Percentiles rank a stretch among this genome's conserved stretches.
Conservation (phyloP, 176 grass and related monocot genomes). For the Oryza meyeriana region DNA sequence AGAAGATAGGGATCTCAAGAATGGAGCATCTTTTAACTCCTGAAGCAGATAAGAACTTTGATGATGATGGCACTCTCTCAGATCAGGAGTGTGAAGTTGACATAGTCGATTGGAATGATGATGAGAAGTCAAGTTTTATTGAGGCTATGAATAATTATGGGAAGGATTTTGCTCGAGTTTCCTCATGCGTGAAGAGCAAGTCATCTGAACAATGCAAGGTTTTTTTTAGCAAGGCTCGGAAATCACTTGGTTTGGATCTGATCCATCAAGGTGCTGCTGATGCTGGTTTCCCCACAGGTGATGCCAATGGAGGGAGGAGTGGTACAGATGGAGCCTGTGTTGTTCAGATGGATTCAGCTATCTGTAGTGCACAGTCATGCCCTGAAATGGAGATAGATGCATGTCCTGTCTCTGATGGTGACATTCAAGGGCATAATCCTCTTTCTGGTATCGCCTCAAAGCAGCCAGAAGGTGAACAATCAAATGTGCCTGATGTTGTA, state of each 20-base stretch:
- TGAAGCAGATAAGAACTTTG: conserved; percentile 49
- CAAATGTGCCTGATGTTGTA: conserved; percentile 15
- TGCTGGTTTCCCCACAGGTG: conserved; percentile 36
- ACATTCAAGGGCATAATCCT: conserved; percentile 24
- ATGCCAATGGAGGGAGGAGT: conserved; percentile 55
- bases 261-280: conserved; percentile 51
- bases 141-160: conserved; percentile 66
- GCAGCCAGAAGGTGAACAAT: conserved; percentile 17
- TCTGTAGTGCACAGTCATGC: conserved; percentile 65
- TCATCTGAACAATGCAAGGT: conserved; percentile 86
- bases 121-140: conserved; percentile 78
- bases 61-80: conserved; percentile 57
- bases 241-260: conserved; percentile 74
- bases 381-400: conserved; percentile 58
- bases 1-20: conserved; percentile 36
- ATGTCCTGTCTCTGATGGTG: conserved; percentile 28
- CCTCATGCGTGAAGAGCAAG: conserved; percentile 64
- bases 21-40: conserved; percentile 23
- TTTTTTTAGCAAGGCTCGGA: conserved; percentile 93
- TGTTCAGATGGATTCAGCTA: conserved; percentile 63
- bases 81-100: conserved; percentile 76
- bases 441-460: neutral
- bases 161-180: conserved; percentile 75
- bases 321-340: conserved; percentile 67
- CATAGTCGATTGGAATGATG: conserved; percentile 75